Evolutionary conservation across 306 rosid species (phyloP).

Genomic region (Begonia peltatifolia): DNA sequence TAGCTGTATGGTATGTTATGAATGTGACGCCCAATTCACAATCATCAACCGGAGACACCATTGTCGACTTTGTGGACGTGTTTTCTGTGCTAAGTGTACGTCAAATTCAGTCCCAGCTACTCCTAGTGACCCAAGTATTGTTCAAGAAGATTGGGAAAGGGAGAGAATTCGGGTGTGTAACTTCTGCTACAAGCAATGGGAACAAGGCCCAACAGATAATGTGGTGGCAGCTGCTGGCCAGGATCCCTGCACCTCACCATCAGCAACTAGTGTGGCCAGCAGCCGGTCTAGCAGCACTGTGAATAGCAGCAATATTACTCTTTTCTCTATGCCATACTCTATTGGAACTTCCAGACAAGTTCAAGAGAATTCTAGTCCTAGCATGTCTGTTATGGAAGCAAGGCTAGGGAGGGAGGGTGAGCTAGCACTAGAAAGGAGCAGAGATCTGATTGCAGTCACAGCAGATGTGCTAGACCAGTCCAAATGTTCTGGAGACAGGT

Average conservation of each 20-base stretch:
- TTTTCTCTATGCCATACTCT: constrained; percentile 45
- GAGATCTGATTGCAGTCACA: constrained; percentile 28
- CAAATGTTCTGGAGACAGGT: constrained; percentile 40
- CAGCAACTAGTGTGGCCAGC: constrained; percentile 51
- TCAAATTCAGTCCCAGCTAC: constrained; percentile 56
- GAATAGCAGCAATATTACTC: constrained; percentile 47
- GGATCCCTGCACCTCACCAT: constrained; percentile 37
- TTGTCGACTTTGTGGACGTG: constrained; percentile 84
- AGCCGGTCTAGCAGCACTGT: constrained; percentile 49
- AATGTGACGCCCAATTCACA: constrained; percentile 79
- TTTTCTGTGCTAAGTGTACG: constrained; percentile 87
- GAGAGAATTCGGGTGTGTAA: constrained; percentile 85
- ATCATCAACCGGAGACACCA: constrained; percentile 79
- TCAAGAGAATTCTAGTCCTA: constrained; percentile 33
- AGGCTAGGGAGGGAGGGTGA: constrained; percentile 26
- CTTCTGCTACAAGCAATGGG: constrained; percentile 79
- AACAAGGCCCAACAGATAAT: constrained; percentile 35
- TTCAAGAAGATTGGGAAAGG: constrained; percentile 51
- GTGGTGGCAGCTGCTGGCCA: constrained; percentile 29
- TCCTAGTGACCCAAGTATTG: constrained; percentile 19
- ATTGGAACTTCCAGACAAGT: constrained; percentile 33
- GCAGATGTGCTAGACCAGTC: constrained; percentile 23
- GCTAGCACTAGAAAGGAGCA: constrained; percentile 24
- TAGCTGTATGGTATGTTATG: constrained; percentile 85
- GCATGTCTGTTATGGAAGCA: constrained; percentile 29